These are phyloP conservation scores for Exidia glandulosa DNA, from an alignment of 768 basidiomycete species.

Conservation along the genomic window DNA sequence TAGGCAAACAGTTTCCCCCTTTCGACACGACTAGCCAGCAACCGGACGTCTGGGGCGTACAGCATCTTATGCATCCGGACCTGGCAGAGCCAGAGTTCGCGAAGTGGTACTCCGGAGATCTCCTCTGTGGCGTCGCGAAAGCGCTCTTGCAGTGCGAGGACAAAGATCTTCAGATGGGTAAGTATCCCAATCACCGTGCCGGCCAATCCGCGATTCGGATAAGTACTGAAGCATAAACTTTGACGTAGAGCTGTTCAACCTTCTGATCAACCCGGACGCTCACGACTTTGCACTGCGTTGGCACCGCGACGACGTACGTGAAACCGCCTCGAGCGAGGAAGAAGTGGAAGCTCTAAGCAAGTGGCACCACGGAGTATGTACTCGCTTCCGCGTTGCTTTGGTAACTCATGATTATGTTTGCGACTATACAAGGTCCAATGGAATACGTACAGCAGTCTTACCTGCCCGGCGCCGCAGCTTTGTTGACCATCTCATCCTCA, in stretches of 20 bases:
- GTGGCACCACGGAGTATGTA: slow-evolving; percentile 55
- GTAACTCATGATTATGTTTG: background rate
- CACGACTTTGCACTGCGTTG: slow-evolving; percentile 65
- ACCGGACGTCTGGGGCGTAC: slow-evolving; percentile 71
- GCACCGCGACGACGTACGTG: slow-evolving; percentile 68
- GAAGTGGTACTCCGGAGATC: slow-evolving; percentile 54
- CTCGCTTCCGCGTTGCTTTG: slow-evolving; percentile 12
- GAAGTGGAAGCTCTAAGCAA: slow-evolving; percentile 44
- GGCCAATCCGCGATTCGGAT: no score
- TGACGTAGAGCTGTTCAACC: slow-evolving; percentile 69
- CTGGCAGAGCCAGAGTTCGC: slow-evolving; percentile 49
- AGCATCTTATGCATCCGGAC: slow-evolving; percentile 72
- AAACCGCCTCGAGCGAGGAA: slow-evolving; percentile 46
- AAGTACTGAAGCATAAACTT: background rate
- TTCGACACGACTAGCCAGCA: slow-evolving; percentile 34
- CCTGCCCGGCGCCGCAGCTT: background rate
- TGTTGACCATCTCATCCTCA: slow-evolving; percentile 15
- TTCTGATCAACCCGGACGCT: slow-evolving; percentile 55
- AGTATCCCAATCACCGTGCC: slow-evolving; percentile 10
- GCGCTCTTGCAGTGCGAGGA: slow-evolving; percentile 46
- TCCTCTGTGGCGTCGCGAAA: slow-evolving; percentile 31
- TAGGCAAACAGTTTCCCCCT: slow-evolving; percentile 73
- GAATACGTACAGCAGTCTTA: slow-evolving; percentile 51
- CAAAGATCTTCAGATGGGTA: slow-evolving; percentile 63
- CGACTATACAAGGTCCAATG: slow-evolving; percentile 49